Conservation (phyloP, 345 rosid species). For the Bruguiera sexangula region DNA sequence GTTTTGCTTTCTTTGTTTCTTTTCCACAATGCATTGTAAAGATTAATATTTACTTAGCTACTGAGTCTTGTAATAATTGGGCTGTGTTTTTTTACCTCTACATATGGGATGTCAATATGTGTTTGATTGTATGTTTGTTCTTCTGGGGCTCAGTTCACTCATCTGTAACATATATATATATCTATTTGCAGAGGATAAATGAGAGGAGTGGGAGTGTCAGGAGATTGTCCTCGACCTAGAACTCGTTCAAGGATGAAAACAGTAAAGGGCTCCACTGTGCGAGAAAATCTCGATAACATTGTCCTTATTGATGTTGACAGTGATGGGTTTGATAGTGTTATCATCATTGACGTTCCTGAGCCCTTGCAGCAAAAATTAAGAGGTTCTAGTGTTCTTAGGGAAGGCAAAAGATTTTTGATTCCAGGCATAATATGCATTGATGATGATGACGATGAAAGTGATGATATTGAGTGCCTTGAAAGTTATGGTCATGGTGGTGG, state of each 20-base stretch:
- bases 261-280: constrained; percentile 30
- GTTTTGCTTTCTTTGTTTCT: too few relatives aligned
- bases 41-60: too few relatives aligned
- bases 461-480: constrained; percentile 24
- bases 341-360: constrained; percentile 58
- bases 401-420: constrained; percentile 30
- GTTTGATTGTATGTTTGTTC: too few relatives aligned
- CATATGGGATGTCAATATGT: too few relatives aligned
- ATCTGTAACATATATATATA: too few relatives aligned
- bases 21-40: too few relatives aligned
- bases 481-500: constrained; percentile 21
- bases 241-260: constrained; percentile 41
- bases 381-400: constrained; percentile 32
- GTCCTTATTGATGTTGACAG: constrained; percentile 63
- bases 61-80: too few relatives aligned
- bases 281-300: constrained; percentile 42
- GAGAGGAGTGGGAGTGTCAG: constrained; percentile 40
- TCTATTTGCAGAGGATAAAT: constrained; percentile 7
- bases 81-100: too few relatives aligned
- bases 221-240: constrained; percentile 37
- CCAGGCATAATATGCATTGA: constrained; percentile 56
- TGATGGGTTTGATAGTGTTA: constrained; percentile 46
- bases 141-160: too few relatives aligned
- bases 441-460: constrained; percentile 41
- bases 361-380: constrained; percentile 31